These are phyloP conservation scores for Physcomitrellopsis africana DNA, from an alignment of 225 moss, liverwort and hornwort genomes.

Conservation along the genomic window DNA sequence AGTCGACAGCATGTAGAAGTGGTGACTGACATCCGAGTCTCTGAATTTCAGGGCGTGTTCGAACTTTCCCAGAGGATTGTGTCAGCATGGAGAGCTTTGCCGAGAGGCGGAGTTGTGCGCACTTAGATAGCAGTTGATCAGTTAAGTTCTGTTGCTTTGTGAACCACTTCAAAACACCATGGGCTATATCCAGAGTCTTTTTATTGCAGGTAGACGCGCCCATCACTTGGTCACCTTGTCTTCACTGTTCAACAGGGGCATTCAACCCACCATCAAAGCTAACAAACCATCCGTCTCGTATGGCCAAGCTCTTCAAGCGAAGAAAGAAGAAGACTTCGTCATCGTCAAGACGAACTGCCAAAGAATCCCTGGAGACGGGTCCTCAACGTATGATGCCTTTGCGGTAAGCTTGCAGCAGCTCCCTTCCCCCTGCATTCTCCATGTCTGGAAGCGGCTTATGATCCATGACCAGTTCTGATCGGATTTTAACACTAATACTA, in stretches of 20 bases:
- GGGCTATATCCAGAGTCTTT: neutral
- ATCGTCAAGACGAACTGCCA: slow-evolving; percentile 47
- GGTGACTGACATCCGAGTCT: slow-evolving; percentile 16
- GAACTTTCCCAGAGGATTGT: slow-evolving; percentile 16
- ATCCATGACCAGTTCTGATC: no score
- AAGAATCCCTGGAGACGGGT: slow-evolving; percentile 51
- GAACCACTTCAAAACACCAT: neutral
- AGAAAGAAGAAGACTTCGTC: slow-evolving; percentile 52
- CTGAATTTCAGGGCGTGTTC: slow-evolving; percentile 29
- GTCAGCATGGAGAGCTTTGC: slow-evolving; percentile 29
- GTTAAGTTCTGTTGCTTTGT: slow-evolving; percentile 7
- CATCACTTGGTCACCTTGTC: neutral
- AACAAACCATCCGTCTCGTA: slow-evolving; percentile 39
- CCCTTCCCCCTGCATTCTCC: no score
- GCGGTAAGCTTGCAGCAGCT: slow-evolving; percentile 39
- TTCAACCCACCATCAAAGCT: slow-evolving; percentile 19
- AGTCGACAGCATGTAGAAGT: neutral
- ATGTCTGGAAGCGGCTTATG: no score
- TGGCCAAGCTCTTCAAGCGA: slow-evolving; percentile 48
- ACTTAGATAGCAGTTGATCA: slow-evolving; percentile 26
- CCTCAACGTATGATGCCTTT: slow-evolving; percentile 66
- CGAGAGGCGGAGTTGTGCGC: slow-evolving; percentile 6
- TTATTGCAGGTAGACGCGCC: neutral
- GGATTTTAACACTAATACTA: no score
- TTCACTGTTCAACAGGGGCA: slow-evolving; percentile 32